Conservation (phyloP, 495 filamentous ascomycete genomes). For the Neurospora sp. region DNA sequence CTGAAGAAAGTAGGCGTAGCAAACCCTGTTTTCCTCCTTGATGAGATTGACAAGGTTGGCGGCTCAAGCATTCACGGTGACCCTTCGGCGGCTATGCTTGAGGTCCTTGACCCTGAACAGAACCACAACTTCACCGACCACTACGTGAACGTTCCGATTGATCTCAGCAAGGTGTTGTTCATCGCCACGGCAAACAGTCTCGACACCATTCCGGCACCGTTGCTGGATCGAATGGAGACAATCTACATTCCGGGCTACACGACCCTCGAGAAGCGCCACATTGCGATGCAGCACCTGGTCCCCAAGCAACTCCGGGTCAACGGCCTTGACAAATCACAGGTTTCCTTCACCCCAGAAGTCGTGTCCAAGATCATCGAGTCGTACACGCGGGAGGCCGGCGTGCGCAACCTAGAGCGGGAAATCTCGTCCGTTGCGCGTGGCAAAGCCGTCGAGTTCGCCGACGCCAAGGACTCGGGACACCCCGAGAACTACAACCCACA, state of each 20-base stretch:
- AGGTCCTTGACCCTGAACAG: constrained; percentile 96
- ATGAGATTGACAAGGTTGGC: constrained; percentile 98
- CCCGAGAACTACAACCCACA: constrained; percentile 61
- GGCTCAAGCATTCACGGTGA: constrained; percentile 90
- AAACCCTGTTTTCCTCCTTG: constrained; percentile 92
- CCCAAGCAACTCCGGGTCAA: constrained; percentile 82
- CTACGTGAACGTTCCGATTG: constrained; percentile 92
- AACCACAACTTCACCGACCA: constrained; percentile 93
- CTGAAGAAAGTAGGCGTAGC: constrained; percentile 93
- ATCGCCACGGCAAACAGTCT: constrained; percentile 97
- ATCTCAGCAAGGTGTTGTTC: constrained; percentile 93
- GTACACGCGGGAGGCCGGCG: constrained; percentile 96
- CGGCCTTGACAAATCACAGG: constrained; percentile 63
- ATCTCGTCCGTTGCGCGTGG: constrained; percentile 87
- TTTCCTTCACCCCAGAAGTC: constrained; percentile 68
- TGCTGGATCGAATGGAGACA: constrained; percentile 97
- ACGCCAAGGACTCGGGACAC: constrained; percentile 69
- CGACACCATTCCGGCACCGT: constrained; percentile 85
- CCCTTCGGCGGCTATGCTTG: constrained; percentile 96
- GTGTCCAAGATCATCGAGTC: constrained; percentile 89
- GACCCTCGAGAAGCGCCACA: constrained; percentile 94
- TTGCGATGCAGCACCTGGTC: constrained; percentile 83
- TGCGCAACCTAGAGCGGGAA: constrained; percentile 92
- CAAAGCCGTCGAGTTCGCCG: constrained; percentile 91
- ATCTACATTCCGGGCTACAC: constrained; percentile 91